Base-by-base conservation (phyloP, 2,329 filamentous ascomycete species). In the Monosporascus sp. region DNA sequence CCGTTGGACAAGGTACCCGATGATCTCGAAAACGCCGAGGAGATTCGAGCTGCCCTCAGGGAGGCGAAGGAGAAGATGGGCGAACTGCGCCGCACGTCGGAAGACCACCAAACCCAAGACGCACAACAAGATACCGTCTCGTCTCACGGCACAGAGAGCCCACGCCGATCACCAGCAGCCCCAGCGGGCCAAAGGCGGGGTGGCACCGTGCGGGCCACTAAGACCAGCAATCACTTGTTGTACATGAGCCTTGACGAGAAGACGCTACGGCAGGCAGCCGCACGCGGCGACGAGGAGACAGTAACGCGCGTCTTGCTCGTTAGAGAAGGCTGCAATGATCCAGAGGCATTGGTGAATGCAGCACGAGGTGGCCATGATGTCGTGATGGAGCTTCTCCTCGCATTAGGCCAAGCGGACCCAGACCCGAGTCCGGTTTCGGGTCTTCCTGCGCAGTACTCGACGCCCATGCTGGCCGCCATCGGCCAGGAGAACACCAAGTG, bases 391-490 rank as follows among this genome's bases (percentile, higher is more conserved):
- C 80, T 96, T 27, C 71, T 91, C 48, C 70, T 90, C 42, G 86
- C 86, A 8, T 74, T 90, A 58, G 87, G 86, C 3, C 76, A 79
- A 48, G 80, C 81, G 14, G 81, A 83, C 50, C 77, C 81, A 0
- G 89, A 94, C 61, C 90, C 90, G 34, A 76, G 80, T 6, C 82
- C 89, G 14, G 70, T 91, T 47, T 64, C 75, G 8, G 78, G 79
- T 31, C 75, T 82, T 54, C 76, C 78, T 27, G 72, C 79, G 42
- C 91, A 94, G 53, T 86, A 89, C 63, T 88, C 92, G 49, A 97
- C 93, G 1, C 94, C 94, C 1, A 95, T 99, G 77, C 81, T 97
- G 38, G 91, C 92, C 54, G 92, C 94, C 1, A 97, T 99, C 59
- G 93, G 94, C 17, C 88, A 93, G 60, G 83, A 85, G 57, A 94